These are phyloP conservation scores for Mycena filopes DNA, from an alignment of 768 basidiomycete species.

Conservation along the genomic window DNA sequence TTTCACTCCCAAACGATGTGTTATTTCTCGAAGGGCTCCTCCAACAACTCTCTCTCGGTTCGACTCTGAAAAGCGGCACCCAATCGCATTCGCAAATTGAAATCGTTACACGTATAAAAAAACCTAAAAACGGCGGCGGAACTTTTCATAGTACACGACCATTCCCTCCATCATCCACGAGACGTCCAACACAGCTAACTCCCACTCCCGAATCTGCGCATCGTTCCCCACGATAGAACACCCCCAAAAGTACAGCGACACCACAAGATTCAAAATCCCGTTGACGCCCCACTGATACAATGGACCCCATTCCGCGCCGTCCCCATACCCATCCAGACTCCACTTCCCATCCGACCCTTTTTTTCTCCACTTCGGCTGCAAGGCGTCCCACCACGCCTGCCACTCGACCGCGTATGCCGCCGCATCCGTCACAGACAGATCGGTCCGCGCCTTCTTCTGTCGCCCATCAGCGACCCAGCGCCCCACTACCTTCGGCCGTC, in stretches of 20 bases:
- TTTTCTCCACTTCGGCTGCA: slow-evolving; percentile 16
- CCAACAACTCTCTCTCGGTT: no score
- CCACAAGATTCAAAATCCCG: slow-evolving; percentile 2
- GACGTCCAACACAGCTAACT: neutral
- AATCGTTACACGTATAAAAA: no score
- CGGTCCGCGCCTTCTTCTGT: neutral
- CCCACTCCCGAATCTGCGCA: neutral
- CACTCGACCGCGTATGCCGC: neutral
- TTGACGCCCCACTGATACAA: slow-evolving; percentile 11
- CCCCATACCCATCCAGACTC: slow-evolving; percentile 9
- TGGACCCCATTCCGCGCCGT: slow-evolving; percentile 12
- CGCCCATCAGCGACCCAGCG: neutral
- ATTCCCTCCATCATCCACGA: slow-evolving; percentile 20
- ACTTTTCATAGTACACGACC: slow-evolving; percentile 16
- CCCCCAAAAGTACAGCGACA: slow-evolving; percentile 12
- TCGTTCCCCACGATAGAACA: neutral
- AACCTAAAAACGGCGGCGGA: neutral
- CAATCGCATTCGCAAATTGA: no score
- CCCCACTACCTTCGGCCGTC: neutral
- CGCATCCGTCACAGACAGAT: neutral
- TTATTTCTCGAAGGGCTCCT: no score
- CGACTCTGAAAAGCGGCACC: no score
- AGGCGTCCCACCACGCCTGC: slow-evolving; percentile 14
- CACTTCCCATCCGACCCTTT: slow-evolving; percentile 1
- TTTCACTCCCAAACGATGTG: no score